Evolutionary conservation across 2,329 filamentous ascomycete species (phyloP).

Genomic region (Seiridium unicorne): DNA sequence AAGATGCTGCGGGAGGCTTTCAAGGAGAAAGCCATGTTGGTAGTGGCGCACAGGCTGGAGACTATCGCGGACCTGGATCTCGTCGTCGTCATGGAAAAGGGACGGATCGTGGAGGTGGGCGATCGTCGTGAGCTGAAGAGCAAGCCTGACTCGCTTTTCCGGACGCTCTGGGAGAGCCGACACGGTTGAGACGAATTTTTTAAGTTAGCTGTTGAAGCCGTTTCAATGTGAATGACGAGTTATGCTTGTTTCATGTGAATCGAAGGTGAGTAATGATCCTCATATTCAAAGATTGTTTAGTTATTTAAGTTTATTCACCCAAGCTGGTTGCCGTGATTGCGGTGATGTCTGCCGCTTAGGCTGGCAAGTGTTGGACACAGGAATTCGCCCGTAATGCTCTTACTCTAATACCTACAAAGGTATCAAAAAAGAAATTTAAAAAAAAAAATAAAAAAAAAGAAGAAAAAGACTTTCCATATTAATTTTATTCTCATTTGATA

Average conservation of each 20-base stretch:
- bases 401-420: too few relatives aligned
- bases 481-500: too few relatives aligned
- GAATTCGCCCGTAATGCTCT: too few relatives aligned
- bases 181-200: background rate
- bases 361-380: too few relatives aligned
- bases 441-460: too few relatives aligned
- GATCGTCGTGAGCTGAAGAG: conserved; percentile 15
- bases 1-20: conserved; percentile 23
- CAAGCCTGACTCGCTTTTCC: background rate
- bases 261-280: background rate
- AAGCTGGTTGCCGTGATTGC: too few relatives aligned
- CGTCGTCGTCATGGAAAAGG: conserved; percentile 45
- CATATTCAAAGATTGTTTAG: too few relatives aligned
- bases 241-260: background rate
- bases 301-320: too few relatives aligned
- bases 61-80: conserved; percentile 47
- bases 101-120: conserved; percentile 38
- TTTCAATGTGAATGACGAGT: background rate
- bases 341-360: too few relatives aligned
- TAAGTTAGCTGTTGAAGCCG: background rate
- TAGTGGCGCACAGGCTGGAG: conserved; percentile 28
- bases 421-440: too few relatives aligned
- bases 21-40: conserved; percentile 44
- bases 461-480: too few relatives aligned
- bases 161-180: conserved; percentile 2